Base-by-base conservation (phyloP, 805 yeast genomes). In the Starmerella riodocensis region DNA sequence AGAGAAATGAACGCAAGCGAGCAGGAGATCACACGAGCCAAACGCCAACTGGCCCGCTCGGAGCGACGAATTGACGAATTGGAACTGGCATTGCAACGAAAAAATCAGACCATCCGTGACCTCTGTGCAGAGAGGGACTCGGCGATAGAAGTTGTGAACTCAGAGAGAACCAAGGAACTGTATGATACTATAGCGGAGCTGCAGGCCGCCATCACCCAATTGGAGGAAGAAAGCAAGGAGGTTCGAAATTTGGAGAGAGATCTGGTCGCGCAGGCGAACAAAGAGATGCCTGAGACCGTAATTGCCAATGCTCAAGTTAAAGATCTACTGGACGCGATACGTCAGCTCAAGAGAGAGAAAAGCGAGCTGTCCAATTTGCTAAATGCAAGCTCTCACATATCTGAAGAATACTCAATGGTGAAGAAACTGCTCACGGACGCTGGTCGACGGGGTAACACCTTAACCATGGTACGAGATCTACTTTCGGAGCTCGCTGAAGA, bases 61-160 rank as follows among this genome's bases (percentile, higher is more conserved):
- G 45, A 45, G 35, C 20, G 37, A 3, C 43, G 47, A 12, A 41
- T 47, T n/a, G 40, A 30, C 13, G 43, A 43, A 34, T 43, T 47
- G 9, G 46, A 40, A 19, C 32, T 27, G 23, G 45, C 48, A 3
- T 38, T 48, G 13, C 39, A 37, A 8, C 36, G 36, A 7, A 47
- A 48, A 29, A 43, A 38, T 13, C 36, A 30, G 31, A 36, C 41
- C 11, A 39, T 43, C 13, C 19, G 11, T 8, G 32, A 32, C 29
- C 36, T 46, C 11, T 29, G 22, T 12, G 34, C 24, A 6, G 41
- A 47, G 28, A 19, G 40, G 4, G 45, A 45, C 22, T 13, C 20
- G n/a, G 29, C 36, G 23, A 4, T 29, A n/a, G 16, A 14, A 21
- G 26, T 13, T 1, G 33, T 28, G 19, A 34, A 29, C 7, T 25